phyloP scores from a whole-genome alignment of 2,329 filamentous ascomycete species.

The Tympanopsis confertula region DNA sequence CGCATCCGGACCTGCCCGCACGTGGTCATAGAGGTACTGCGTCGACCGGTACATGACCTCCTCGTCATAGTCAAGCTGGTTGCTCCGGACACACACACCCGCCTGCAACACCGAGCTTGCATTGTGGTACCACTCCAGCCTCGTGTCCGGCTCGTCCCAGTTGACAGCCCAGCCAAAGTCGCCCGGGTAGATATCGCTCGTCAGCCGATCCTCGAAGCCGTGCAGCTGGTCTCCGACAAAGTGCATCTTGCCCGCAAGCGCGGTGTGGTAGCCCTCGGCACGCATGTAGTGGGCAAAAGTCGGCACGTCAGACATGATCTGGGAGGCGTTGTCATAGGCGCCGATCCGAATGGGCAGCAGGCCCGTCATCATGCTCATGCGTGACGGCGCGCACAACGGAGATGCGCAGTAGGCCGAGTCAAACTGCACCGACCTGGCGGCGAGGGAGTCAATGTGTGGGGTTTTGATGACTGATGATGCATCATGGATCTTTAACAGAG shows the following conservation, averaged over 20 bases:
- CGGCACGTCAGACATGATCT: constrained; percentile 71
- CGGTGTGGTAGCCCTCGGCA: constrained; percentile 75
- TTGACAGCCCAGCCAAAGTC: constrained; percentile 93
- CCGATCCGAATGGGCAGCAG: constrained; percentile 85
- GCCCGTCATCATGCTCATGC: constrained; percentile 89
- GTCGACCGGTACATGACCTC: constrained; percentile 87
- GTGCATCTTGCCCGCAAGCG: constrained; percentile 91
- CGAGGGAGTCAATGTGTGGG: constrained; percentile 75
- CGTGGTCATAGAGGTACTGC: constrained; percentile 83
- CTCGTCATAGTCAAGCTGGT: constrained; percentile 92
- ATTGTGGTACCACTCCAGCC: constrained; percentile 93
- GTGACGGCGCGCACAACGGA: constrained; percentile 80
- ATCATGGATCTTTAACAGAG: constrained; percentile 86
- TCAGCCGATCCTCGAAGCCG: constrained; percentile 82
- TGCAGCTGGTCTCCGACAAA: constrained; percentile 92
- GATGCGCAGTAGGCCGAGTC: constrained; percentile 91
- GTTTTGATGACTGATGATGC: constrained; percentile 81
- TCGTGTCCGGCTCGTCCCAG: constrained; percentile 79
- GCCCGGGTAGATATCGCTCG: constrained; percentile 89
- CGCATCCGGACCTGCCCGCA: constrained; percentile 55
- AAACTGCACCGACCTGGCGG: constrained; percentile 74
- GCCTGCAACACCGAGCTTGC: constrained; percentile 87
- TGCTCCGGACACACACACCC: constrained; percentile 77
- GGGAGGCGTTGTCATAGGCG: constrained; percentile 81
- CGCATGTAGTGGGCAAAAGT: constrained; percentile 90